Percentiles rank a stretch among this genome's conserved stretches.
Conservation (phyloP, 2,329 filamentous ascomycete species). For the Periconia digitata region DNA sequence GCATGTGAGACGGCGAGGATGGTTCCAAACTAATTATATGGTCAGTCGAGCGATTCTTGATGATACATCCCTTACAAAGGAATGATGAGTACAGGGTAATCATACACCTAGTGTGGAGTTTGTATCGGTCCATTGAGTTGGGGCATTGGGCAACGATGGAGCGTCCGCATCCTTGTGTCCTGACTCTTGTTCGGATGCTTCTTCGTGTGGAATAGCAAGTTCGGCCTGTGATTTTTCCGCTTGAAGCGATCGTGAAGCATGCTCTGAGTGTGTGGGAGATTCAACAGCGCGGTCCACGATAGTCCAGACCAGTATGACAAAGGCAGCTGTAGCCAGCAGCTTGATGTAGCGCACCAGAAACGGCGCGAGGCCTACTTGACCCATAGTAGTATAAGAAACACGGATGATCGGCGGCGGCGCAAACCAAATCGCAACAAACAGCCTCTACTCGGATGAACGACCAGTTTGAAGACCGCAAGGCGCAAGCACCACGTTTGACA, state of each 20-base stretch:
- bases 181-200: neutral
- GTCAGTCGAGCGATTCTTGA: neutral
- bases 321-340: neutral
- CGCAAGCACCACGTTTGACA: no score
- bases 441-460: no score
- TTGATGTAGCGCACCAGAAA: neutral
- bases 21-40: conserved; percentile 32
- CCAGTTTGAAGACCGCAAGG: no score
- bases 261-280: neutral
- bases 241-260: neutral
- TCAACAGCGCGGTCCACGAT: neutral
- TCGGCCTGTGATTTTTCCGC: neutral
- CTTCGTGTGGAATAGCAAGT: neutral
- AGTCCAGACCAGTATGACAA: neutral
- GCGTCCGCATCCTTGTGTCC: neutral
- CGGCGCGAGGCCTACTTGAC: neutral
- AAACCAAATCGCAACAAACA: no score
- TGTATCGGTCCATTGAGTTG: neutral
- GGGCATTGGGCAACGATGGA: neutral
- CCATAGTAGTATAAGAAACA: neutral
- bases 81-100: no score
- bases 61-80: no score
- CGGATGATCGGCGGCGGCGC: no score
- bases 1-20: conserved; percentile 43
- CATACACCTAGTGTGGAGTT: neutral